Evolutionary conservation across 139 green algal genomes (phyloP).

Genomic region (Chlorella sorokiniana): DNA sequence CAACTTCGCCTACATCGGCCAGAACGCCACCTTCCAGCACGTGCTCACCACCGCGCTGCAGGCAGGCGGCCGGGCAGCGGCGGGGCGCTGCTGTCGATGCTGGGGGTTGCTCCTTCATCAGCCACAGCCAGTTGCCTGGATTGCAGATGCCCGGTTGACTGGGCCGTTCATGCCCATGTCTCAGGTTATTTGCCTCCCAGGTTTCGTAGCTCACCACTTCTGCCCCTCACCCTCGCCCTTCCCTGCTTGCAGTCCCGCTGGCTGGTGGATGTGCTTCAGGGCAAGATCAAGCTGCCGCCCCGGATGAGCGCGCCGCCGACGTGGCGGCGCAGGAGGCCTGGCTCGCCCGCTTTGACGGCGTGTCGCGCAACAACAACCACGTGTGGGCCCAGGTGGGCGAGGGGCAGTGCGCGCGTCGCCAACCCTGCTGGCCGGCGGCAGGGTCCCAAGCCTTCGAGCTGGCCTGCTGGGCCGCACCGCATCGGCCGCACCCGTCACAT

Average conservation of each 20-base stretch:
- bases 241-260: constrained; percentile 4
- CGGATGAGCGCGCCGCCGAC: neutral
- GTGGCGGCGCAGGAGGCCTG: neutral
- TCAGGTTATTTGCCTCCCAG: too few species aligned
- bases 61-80: neutral
- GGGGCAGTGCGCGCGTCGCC: neutral
- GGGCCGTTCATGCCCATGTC: too few species aligned
- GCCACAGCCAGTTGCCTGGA: too few species aligned
- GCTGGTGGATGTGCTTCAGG: neutral
- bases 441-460: neutral
- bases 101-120: too few species aligned
- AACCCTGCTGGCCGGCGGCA: neutral
- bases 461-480: too few species aligned
- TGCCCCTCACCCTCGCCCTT: too few species aligned
- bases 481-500: neutral
- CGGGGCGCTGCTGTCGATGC: too few species aligned
- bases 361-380: constrained; percentile 9
- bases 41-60: constrained; percentile 8
- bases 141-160: too few species aligned
- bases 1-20: constrained; percentile 21
- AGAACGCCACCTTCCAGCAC: constrained; percentile 15
- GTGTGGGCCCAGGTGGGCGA: constrained; percentile 15
- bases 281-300: neutral
- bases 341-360: neutral
- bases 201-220: too few species aligned